Evolutionary conservation across 768 basidiomycete genomes (phyloP), one percentile per base, ranked within the genome.

Genomic region (Ephemerocybe angulata): DNA sequence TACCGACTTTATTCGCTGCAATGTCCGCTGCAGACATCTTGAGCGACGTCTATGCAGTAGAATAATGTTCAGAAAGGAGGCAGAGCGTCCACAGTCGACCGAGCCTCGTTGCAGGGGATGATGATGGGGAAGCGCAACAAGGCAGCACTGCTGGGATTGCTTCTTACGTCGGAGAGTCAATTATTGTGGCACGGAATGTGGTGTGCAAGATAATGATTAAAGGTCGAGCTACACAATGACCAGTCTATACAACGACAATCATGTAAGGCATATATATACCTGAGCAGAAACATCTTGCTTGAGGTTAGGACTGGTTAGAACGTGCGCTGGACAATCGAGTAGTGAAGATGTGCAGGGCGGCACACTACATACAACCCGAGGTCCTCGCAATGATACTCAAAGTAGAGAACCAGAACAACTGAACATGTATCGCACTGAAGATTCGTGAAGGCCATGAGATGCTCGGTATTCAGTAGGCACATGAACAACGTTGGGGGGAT

Each of bases 121-220:
- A 55, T 46, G 57, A 42, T 46, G 52, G 53, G 52, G 37, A 53
- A 57, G 53, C 44, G 53, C 50, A 43, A 54, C 47, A 46, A 50
- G 40, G 55, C 42, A 46, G 52, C 33, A 48, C 54, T 57, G 27
- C 58, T 54, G 50, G 58, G 42, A 55, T 57, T 65, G 64, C 67
- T 61, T 62, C 59, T 68, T 65, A 63, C 58, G 78, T 79, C 78
- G 78, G 79, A 80, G 78, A 80, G 78, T 80, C 76, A 80, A 70
- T 73, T 57, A 67, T 67, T 70, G 70, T 74, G 70, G 69, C 72
- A 70, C 62, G 70, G 67, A 52, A 60, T 53, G 53, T 48, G 41
- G 12, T 50, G 35, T 35, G n/a, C 28, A 46, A 48, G 29, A 46
- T 24, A 43, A 15, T 25, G 46, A 53, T 15, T 44, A 43, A 15